A percentile compares a stretch with the other conserved stretches of the same genome.
Conservation (phyloP, 768 basidiomycete genomes). For the Lactarius pseudohatsudake region DNA sequence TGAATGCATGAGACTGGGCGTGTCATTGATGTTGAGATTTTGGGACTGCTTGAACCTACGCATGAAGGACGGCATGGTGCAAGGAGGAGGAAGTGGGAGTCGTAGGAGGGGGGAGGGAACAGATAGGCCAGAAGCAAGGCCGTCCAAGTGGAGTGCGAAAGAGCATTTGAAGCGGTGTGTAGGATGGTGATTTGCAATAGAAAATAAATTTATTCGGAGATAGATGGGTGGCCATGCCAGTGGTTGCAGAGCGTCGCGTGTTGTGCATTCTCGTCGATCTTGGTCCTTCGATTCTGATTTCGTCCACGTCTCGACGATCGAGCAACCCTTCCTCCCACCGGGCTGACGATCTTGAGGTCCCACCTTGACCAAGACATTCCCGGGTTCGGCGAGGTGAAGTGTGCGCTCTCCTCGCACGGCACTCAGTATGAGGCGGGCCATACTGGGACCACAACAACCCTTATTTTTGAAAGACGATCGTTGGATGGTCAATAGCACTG, state of each 20-base stretch:
- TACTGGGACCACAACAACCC: too few relatives aligned
- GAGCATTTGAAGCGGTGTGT: background rate
- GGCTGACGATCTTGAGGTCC: background rate
- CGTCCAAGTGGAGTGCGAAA: background rate
- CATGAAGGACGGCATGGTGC: slow-evolving; percentile 10
- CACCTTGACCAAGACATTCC: background rate
- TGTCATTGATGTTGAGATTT: background rate
- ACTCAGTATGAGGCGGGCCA: too few relatives aligned
- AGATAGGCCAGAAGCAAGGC: background rate
- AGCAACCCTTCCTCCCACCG: background rate
- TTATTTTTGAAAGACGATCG: too few relatives aligned
- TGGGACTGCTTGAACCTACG: background rate
- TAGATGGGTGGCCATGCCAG: background rate
- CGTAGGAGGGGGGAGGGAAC: background rate
- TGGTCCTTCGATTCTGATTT: background rate
- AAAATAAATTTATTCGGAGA: too few relatives aligned
- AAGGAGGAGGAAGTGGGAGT: background rate
- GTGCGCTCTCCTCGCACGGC: background rate
- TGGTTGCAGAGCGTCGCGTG: too few relatives aligned
- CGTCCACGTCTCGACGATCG: background rate
- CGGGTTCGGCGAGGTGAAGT: background rate
- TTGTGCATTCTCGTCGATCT: background rate
- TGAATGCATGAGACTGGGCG: slow-evolving; percentile 11
- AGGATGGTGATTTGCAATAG: background rate
- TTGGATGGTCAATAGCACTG: too few relatives aligned